Conservation (phyloP, 345 rosid genomes). For the Euphorbia peplus region DNA sequence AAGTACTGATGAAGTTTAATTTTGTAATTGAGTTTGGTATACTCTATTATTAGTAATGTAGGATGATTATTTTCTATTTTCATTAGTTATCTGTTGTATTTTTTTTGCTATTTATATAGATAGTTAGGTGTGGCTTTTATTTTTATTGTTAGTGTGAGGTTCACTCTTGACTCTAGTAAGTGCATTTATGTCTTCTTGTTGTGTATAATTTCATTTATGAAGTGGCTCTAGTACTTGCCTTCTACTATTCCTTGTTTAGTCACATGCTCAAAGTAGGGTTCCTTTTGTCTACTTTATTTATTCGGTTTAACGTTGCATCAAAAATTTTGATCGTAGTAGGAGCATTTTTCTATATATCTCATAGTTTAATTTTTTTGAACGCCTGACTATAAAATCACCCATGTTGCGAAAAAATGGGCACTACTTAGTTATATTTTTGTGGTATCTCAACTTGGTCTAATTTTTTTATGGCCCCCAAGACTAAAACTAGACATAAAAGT, state of each 20-base stretch:
- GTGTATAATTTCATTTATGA: background rate
- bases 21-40: background rate
- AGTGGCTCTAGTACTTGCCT: background rate
- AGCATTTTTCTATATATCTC: too few species aligned
- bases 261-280: slow-evolving; percentile 3
- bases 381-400: too few species aligned
- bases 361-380: too few species aligned
- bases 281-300: background rate
- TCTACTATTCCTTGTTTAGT: background rate
- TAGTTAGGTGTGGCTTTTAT: too few species aligned
- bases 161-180: slow-evolving; percentile 1
- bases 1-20: background rate
- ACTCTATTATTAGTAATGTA: background rate
- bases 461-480: too few species aligned
- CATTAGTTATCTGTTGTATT: background rate
- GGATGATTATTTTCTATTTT: background rate
- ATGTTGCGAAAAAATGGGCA: too few species aligned
- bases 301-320: too few species aligned
- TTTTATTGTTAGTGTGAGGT: background rate
- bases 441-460: too few species aligned
- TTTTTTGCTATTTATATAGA: background rate
- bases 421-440: too few species aligned
- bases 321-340: too few species aligned
- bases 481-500: too few species aligned
- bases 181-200: background rate